These are phyloP conservation scores for Aureobasidium pullulans DNA, from an alignment of 2,329 filamentous ascomycete genomes.

Conservation along the genomic window DNA sequence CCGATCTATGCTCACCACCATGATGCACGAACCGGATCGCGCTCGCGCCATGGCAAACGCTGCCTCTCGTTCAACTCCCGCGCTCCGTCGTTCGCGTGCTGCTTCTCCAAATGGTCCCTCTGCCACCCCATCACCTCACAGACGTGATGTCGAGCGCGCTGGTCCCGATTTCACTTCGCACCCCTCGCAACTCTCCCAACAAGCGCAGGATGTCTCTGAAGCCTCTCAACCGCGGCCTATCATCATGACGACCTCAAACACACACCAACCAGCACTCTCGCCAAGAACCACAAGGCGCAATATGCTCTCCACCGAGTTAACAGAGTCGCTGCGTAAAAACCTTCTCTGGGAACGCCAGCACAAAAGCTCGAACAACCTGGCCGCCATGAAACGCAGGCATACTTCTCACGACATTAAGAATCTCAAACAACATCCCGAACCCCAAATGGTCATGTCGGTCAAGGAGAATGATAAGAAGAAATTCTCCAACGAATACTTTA, in stretches of 20 bases:
- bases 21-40: conserved; percentile 75
- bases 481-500: conserved; percentile 79
- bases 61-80: conserved; percentile 50
- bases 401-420: conserved; percentile 88
- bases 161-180: not conserved
- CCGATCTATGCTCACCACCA: conserved; percentile 80
- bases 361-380: conserved; percentile 81
- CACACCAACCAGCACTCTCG: conserved; percentile 61
- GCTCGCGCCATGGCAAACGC: conserved; percentile 61
- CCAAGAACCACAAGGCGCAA: conserved; percentile 87
- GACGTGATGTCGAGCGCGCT: conserved; percentile 15
- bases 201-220: conserved; percentile 2
- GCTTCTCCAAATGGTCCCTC: conserved; percentile 63
- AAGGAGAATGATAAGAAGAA: conserved; percentile 38
- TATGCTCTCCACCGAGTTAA: conserved; percentile 92
- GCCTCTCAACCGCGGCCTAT: conserved; percentile 69
- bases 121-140: conserved; percentile 49
- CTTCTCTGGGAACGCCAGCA: conserved; percentile 94
- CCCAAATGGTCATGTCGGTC: conserved; percentile 42
- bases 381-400: conserved; percentile 81
- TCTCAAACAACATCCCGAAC: conserved; percentile 71
- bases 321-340: conserved; percentile 83
- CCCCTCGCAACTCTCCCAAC: conserved; percentile 6
- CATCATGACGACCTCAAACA: conserved; percentile 60
- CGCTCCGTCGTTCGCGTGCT: conserved; percentile 53